Evolutionary conservation across 2,329 filamentous ascomycete species (phyloP), one percentile per base, ranked within the genome.

Genomic region (Monilinia aucupariae): DNA sequence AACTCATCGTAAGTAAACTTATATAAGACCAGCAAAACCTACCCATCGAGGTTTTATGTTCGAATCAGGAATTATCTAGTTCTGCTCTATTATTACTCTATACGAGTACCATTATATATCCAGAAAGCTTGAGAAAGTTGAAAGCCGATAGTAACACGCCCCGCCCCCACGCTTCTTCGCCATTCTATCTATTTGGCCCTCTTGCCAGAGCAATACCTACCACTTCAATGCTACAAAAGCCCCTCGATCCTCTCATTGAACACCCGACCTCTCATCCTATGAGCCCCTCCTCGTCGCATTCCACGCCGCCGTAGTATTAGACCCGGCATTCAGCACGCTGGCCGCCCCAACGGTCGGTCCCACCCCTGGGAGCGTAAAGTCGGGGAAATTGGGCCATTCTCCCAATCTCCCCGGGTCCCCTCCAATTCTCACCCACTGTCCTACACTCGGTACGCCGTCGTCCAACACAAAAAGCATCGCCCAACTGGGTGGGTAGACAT

Each of bases 391-490:
- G 0, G 85, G 86, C 86, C 86, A 89, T 67, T 87, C 81, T 3
- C 86, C 86, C 27, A 89, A 63, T 9, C 64, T 64, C 2, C 77
- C 85, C 1, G 84, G 85, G 72, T 88, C 85, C 22, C 84, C 85
- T 22, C 86, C 86, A 59, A 89, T 85, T 25, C 86, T 78, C 27
- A 88, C 82, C 75, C 84, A 84, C n/a, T 80, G 78, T 77, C 84
- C 82, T 20, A 83, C 76, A 10, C 81, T 84, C 0, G 86, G 86
- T n/a, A 83, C 81, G 0, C 80, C 80, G 8, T 81, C 81, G 61
- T 88, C 85, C 3, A 88, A 78, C 0, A 87, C 79, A 69, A 82
- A 88, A 74, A 87, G 77, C 72, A 85, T 81, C 68, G 84, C 86
- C 85, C 85, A 88, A 6, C 83, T 84, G 0, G 85, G 82, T 9